Evolutionary conservation across 305 asterid genomes (phyloP), one percentile per base, ranked within the genome.

Genomic region (Solanum hybrid): DNA sequence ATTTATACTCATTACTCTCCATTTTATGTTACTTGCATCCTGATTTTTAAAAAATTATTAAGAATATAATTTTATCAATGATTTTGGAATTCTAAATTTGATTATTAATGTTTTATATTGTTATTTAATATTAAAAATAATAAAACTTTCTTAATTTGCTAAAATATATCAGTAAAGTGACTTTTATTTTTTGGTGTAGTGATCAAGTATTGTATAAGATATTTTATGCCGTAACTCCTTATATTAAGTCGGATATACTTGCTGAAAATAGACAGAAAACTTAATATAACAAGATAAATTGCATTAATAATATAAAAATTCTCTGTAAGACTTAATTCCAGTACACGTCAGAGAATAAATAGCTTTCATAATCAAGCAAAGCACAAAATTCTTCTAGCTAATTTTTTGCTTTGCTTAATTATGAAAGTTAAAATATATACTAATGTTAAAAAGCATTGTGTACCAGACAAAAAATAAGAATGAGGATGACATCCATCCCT

Each of bases 401-500:
- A 27, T 81, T 26, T 71, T 71, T 2, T 11, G 77, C 34, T 26
- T 71, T 71, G 77, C 77, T 26, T 11, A 11, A 71, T 71, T 27
- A 13, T 72, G 5, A 27, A 56, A 85, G 87, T 17, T 31, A 85
- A 36, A 85, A 51, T 56, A 84, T 84, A 51, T 75, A 51, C 31
- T 17, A 85, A 56, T 31, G 76, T 85, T 85, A 31, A 85, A 69
- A 51, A 31, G 75, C 40, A 36, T 32, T 4, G 40, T 27, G 40
- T 27, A 36, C 27, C 31, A 29, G 86, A 69, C 81, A 84, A 88
- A 51, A 9, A 82, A 86, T 32, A 12, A 31, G 76, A 31, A 85
- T 56, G 76, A 11, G 76, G 42, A 85, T 56, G 42, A 85, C 42
- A 51, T 51, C 87, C 89, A 56, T 15, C 87, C 89, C 91, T 90